Base-by-base conservation (phyloP, 805 yeast species). In the Yamadazyma nakazawae region DNA sequence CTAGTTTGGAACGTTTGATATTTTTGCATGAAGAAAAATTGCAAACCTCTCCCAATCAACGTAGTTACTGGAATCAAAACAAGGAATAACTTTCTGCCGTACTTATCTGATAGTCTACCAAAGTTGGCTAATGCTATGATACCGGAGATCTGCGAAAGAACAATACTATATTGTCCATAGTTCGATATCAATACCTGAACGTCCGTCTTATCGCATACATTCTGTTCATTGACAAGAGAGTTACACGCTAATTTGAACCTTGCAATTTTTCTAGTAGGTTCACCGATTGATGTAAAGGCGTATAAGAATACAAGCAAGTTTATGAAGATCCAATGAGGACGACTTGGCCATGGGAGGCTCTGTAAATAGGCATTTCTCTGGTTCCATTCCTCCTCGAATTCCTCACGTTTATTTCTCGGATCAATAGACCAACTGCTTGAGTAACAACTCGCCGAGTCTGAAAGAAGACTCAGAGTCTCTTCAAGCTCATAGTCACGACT, bases 121-220 rank as follows among this genome's bases (percentile, higher is more conserved):
- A 65, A 62, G 53, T 81, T 81, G 0, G 85, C 84, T 43, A 81
- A 65, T 12, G 82, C 77, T 1, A 82, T 45, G 16, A 81, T 68
- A 79, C 69, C 28, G 71, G 79, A 57, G 0, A 76, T 38, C 0
- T 81, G 81, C 5, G 65, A 54, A 1, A 72, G 45, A 3, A 82
- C 53, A 37, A 65, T 56, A 13, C 59, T 54, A 47, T 67, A 64
- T 43, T 82, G 74, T 40, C 75, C 75, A 40, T 81, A 64, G 34
- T 65, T 59, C 3, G 85, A 78, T 17, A 76, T 63, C 25, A 64
- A 43, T 1, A 64, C 41, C 52, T 70, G 75, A 1, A 64, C 59
- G 8, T 57, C 56, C 0, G 56, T 52, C 2, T 67, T 62, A 37
- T 65, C 64, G 47, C 74, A 68, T 8, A 34, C 31, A 2, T 51